phyloP scores from a whole-genome alignment of 2,329 filamentous ascomycete species.

The Calonectria pauciramosa region DNA sequence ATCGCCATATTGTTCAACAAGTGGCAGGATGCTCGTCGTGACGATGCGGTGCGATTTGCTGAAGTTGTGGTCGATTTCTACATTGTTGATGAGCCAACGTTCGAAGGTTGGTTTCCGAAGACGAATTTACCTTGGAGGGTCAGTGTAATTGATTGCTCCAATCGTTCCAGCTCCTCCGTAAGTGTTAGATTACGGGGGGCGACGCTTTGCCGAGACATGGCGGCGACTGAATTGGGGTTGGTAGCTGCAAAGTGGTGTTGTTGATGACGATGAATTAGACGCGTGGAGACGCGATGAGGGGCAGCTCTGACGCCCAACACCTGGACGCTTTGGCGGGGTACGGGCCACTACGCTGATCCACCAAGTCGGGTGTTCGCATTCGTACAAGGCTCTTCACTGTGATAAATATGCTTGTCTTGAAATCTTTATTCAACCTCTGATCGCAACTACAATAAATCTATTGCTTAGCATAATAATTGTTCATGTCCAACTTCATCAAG shows the following conservation, averaged over 20 bases:
- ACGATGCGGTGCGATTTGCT: conserved; percentile 97
- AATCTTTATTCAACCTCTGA: not conserved
- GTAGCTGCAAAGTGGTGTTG: conserved; percentile 27
- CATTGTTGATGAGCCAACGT: conserved; percentile 1
- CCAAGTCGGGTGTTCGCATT: not conserved
- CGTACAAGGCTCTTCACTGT: not conserved
- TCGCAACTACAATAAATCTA: conserved; percentile 17
- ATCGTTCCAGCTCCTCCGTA: conserved; percentile 94
- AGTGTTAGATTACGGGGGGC: conserved; percentile 76
- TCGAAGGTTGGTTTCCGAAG: not conserved
- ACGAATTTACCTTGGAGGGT: conserved; percentile 84
- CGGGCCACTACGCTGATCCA: not conserved
- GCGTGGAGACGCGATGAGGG: conserved; percentile 52
- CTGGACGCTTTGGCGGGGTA: conserved; percentile 30
- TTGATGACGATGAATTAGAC: conserved; percentile 34
- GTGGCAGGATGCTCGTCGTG: conserved; percentile 90
- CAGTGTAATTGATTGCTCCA: conserved; percentile 96
- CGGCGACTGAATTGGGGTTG: conserved; percentile 26
- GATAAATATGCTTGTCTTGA: not conserved
- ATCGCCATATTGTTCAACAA: conserved; percentile 95
- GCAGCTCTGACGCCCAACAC: conserved; percentile 33
- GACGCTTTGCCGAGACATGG: conserved; percentile 64
- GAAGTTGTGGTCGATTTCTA: conserved; percentile 99
- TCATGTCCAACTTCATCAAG: conserved; percentile 79
- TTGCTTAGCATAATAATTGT: conserved; percentile 69